Percentiles rank a stretch among this genome's conserved stretches.
phyloP scores from a whole-genome alignment of 2,329 filamentous ascomycete genomes.

The Chaetomium globosum region DNA sequence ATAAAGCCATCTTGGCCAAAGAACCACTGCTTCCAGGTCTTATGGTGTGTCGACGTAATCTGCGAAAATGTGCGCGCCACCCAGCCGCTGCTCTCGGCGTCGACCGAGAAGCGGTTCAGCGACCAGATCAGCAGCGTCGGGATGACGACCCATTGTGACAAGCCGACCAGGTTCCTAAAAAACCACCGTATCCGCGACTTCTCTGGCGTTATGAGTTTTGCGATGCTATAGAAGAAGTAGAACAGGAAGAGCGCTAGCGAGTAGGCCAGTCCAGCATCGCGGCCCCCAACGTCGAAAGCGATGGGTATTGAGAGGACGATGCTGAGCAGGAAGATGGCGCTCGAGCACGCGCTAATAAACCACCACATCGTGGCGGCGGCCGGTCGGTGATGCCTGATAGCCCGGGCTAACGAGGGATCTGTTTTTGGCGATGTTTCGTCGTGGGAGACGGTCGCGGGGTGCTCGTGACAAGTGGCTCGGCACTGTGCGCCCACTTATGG shows the following conservation, averaged over 20 bases:
- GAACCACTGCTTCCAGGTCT: slow-evolving; percentile 77
- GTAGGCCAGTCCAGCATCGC: slow-evolving; percentile 91
- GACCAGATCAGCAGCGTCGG: slow-evolving; percentile 91
- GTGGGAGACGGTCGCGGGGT: slow-evolving; percentile 6
- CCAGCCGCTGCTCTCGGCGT: slow-evolving; percentile 77
- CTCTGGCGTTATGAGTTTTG: slow-evolving; percentile 80
- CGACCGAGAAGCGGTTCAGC: slow-evolving; percentile 90
- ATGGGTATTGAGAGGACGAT: slow-evolving; percentile 95
- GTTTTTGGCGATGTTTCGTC: slow-evolving; percentile 2
- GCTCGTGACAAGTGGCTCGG: slow-evolving; percentile 21
- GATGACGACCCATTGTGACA: slow-evolving; percentile 84
- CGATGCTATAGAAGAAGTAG: slow-evolving; percentile 83
- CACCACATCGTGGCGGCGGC: slow-evolving; percentile 65
- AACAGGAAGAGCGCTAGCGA: slow-evolving; percentile 86
- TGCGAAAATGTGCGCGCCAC: slow-evolving; percentile 76
- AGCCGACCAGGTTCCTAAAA: slow-evolving; percentile 68
- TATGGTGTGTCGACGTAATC: slow-evolving; percentile 57
- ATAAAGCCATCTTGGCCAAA: slow-evolving; percentile 84
- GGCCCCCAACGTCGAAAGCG: slow-evolving; percentile 95
- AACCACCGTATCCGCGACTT: slow-evolving; percentile 73
- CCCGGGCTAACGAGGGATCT: slow-evolving; percentile 7
- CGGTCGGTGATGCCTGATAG: slow-evolving; percentile 30
- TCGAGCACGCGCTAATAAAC: slow-evolving; percentile 78
- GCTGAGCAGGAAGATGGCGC: slow-evolving; percentile 82
- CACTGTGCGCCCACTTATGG: slow-evolving; percentile 25